Evolutionary conservation across 768 basidiomycete species (phyloP).

Genomic region (Lentinus tigrinus): DNA sequence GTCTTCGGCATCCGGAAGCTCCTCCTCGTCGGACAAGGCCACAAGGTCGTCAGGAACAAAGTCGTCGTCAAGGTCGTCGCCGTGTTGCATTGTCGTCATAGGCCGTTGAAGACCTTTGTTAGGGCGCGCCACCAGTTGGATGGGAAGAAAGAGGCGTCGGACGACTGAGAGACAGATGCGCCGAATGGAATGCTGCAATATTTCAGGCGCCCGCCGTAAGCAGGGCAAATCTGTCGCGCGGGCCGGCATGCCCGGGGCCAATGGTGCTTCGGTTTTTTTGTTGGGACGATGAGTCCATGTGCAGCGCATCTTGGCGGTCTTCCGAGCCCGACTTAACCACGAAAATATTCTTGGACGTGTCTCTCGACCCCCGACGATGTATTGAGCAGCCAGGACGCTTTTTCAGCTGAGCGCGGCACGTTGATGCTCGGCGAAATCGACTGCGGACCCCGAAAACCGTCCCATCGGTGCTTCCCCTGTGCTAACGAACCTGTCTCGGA

Average conservation of each 20-base stretch:
- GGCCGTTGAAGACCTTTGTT: neutral
- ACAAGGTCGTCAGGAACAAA: conserved; percentile 71
- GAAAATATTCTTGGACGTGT: neutral
- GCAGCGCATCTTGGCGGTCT: neutral
- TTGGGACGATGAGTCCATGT: neutral
- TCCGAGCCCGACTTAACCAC: neutral
- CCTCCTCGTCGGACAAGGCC: conserved; percentile 62
- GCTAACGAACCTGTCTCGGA: neutral
- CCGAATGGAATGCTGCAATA: neutral
- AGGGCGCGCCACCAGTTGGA: conserved; percentile 6
- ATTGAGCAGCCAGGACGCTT: neutral
- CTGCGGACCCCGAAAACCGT: conserved; percentile 8
- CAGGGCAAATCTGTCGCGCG: neutral
- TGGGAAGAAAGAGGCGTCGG: neutral
- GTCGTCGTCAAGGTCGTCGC: conserved; percentile 85
- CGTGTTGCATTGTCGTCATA: conserved; percentile 36
- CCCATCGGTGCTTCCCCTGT: neutral
- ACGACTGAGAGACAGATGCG: neutral
- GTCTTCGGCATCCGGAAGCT: conserved; percentile 34
- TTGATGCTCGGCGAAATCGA: neutral
- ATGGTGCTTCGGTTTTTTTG: neutral
- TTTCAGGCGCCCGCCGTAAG: neutral
- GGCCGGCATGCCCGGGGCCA: neutral
- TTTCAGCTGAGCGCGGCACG: neutral
- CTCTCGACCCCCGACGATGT: neutral